Percentiles rank a stretch among this genome's conserved stretches.
phyloP scores from a whole-genome alignment of 139 green algal species.

The Diplosphaera chodatii region DNA sequence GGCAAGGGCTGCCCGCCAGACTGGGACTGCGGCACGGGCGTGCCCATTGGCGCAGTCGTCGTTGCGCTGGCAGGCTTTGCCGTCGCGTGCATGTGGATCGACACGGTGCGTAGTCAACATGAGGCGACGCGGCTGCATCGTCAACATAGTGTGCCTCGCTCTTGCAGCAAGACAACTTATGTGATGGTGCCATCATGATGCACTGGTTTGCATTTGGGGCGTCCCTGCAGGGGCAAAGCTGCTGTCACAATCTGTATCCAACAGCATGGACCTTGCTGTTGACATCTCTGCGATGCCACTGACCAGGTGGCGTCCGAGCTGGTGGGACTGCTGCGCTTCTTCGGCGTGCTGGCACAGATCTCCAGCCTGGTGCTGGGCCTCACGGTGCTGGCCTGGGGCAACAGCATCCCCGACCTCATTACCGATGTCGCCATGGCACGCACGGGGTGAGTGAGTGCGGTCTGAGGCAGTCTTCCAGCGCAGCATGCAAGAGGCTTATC shows the following conservation, averaged over 20 bases:
- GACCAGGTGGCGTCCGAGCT: constrained; percentile 52
- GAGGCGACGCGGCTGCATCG: too few relatives aligned
- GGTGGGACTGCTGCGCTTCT: constrained; percentile 62
- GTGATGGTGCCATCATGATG: too few relatives aligned
- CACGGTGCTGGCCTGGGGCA: constrained; percentile 86
- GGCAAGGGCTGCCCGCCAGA: constrained; percentile 4
- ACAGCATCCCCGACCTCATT: constrained; percentile 78
- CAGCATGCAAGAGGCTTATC: not conserved
- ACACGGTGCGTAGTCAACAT: constrained; percentile 19
- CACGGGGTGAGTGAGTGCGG: not conserved
- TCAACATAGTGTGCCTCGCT: too few relatives aligned
- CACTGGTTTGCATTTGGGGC: too few relatives aligned
- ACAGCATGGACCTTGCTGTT: too few relatives aligned
- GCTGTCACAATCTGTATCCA: too few relatives aligned
- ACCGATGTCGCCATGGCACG: constrained; percentile 75
- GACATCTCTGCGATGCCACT: too few relatives aligned
- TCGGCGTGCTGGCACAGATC: constrained; percentile 49
- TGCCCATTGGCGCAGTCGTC: constrained; percentile 39
- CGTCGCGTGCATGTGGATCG: constrained; percentile 81
- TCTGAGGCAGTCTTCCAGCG: too few relatives aligned
- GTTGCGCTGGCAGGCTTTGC: constrained; percentile 61
- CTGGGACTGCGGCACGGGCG: constrained; percentile 19
- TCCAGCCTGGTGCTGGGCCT: constrained; percentile 63
- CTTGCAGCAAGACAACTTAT: too few relatives aligned
- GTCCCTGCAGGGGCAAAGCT: too few relatives aligned